Base-by-base conservation (phyloP, 75 land plant species). In the Chamaecyparis obtusa region DNA sequence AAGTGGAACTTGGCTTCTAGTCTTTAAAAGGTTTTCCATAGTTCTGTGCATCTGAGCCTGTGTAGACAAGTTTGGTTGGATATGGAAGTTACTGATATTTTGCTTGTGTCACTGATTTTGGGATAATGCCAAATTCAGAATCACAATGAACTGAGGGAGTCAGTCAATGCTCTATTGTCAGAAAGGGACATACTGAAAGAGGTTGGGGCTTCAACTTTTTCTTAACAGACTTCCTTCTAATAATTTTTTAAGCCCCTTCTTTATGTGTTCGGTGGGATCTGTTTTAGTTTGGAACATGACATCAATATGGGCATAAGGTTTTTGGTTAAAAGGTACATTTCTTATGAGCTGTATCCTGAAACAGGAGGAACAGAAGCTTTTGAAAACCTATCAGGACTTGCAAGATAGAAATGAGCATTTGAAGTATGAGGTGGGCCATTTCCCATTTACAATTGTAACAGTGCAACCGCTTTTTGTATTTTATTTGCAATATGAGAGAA, bases 321-420 rank as follows among this genome's bases (percentile, higher is more conserved):
- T 64, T 80, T 80, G 48, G 30, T 44, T 8, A 27, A 80, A 44
- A 30, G 83, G 51, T 13, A 44, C 24, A 39, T 44, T 41, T 43
- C 11, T 80, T 44, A 80, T n/a, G n/a, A 80, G 83, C 41, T 80
- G 7, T 80, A n/a, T 80, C 27, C 9, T 80, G 83, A 30, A 44
- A 17, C 83, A 80, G 83, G 83, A 27, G 4, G 30, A 43, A 44
- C 14, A 44, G 7, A 49, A 80, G 83, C 8, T 36, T 43, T 43
- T 24, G 83, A 80, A 44, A 80, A 80, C 32, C 46, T 21, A 44
- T 80, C 83, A 44, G n/a, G 83, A 21, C 46, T 80, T 80, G 83
- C 46, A 9, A 80, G 83, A 44, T 24, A 37, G 51, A n/a, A 80
- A 80, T 80, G 21, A 43, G 8, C 48, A 27, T 80, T 24, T 80